Evolutionary conservation across 306 rosid genomes (phyloP).

Genomic region (Quillaja saponaria): DNA sequence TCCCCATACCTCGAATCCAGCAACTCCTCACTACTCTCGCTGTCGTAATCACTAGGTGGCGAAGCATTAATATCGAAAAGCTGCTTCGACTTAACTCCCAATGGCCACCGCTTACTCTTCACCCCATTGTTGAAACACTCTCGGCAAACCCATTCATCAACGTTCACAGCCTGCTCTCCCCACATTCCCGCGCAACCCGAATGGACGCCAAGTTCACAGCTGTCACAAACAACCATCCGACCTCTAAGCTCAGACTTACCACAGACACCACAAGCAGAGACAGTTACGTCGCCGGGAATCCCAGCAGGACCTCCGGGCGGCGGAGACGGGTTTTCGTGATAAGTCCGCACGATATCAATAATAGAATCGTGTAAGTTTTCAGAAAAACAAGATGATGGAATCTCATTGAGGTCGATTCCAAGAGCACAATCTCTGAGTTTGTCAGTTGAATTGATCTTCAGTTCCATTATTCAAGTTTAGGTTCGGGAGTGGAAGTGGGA

Average conservation of each 20-base stretch:
- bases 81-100: slow-evolving; percentile 83
- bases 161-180: slow-evolving; percentile 46
- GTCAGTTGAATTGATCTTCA: slow-evolving; percentile 69
- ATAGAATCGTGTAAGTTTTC: slow-evolving; percentile 76
- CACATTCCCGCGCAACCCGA: slow-evolving; percentile 74
- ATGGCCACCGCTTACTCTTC: slow-evolving; percentile 92
- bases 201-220: slow-evolving; percentile 89
- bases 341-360: slow-evolving; percentile 72
- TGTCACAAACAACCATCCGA: slow-evolving; percentile 83
- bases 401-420: slow-evolving; percentile 94
- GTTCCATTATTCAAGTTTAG: slow-evolving; percentile 81
- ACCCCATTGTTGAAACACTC: slow-evolving; percentile 66
- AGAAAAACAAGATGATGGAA: slow-evolving; percentile 74
- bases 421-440: slow-evolving; percentile 54
- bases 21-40: slow-evolving; percentile 44
- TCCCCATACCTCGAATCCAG: slow-evolving; percentile 64
- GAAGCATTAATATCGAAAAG: slow-evolving; percentile 90
- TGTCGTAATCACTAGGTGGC: slow-evolving; percentile 82
- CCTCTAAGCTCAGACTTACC: slow-evolving; percentile 49
- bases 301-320: slow-evolving; percentile 69
- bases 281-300: slow-evolving; percentile 41
- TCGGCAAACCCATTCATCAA: slow-evolving; percentile 83
- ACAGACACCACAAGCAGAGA: slow-evolving; percentile 54
- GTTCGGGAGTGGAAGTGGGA: slow-evolving; percentile 36
- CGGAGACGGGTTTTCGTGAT: slow-evolving; percentile 79